Percentiles rank a stretch among this genome's conserved stretches.
Conservation (phyloP, 2,329 filamentous ascomycete species). For the Pestalotiopsis sp. region DNA sequence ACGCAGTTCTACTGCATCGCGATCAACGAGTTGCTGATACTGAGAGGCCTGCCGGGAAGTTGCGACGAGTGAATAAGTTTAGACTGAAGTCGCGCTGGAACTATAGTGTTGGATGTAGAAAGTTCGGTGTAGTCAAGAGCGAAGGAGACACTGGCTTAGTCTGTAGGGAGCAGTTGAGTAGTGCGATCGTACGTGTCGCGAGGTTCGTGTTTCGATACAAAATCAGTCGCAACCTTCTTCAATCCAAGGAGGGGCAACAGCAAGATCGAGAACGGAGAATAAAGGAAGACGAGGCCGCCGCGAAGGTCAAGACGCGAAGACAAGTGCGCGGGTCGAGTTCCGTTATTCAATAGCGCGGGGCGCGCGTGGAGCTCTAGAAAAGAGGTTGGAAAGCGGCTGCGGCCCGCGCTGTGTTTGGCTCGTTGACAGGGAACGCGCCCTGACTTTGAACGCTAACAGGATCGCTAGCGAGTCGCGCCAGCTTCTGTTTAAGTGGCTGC, state of each 20-base stretch:
- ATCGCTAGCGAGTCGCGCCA: neutral
- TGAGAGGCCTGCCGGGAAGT: neutral
- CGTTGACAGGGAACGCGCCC: neutral
- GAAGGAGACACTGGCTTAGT: neutral
- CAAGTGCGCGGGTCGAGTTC: neutral
- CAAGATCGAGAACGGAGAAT: neutral
- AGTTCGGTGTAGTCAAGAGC: neutral
- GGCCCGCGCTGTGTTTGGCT: neutral
- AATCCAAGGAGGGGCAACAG: neutral
- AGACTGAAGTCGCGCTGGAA: neutral
- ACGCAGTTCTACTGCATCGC: slow-evolving; percentile 8
- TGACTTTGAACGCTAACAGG: neutral
- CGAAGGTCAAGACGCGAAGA: neutral
- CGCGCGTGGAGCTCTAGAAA: neutral
- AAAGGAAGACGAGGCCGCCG: neutral
- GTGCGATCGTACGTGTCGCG: neutral
- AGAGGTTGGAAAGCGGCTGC: neutral
- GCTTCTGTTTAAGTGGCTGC: neutral
- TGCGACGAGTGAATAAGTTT: neutral
- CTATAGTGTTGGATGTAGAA: neutral
- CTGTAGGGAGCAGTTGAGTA: neutral
- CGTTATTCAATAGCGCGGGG: neutral
- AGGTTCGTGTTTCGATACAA: neutral
- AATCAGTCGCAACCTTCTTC: neutral
- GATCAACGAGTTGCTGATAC: neutral